These are phyloP conservation scores for Luffa aegyptiaca DNA, from an alignment of 306 rosid species.

Conservation along the genomic window DNA sequence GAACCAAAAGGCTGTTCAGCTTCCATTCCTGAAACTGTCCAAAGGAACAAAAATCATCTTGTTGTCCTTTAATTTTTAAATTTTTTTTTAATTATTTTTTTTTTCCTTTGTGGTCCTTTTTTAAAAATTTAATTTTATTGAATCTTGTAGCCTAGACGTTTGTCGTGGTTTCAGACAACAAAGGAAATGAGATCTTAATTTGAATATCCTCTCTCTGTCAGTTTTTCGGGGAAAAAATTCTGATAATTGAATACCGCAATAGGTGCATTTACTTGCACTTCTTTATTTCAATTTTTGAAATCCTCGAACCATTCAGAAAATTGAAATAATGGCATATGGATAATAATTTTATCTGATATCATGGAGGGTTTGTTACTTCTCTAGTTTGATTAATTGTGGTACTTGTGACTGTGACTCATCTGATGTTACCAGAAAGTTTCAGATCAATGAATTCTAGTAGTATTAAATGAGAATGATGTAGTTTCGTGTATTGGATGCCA, in stretches of 20 bases:
- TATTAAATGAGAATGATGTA: neutral
- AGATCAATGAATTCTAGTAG: neutral
- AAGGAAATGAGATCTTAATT: neutral
- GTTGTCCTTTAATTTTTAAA: neutral
- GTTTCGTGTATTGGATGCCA: neutral
- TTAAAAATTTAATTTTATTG: neutral
- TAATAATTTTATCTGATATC: neutral
- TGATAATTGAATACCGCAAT: neutral
- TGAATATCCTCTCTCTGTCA: neutral
- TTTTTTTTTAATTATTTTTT: no score
- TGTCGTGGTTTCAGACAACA: neutral
- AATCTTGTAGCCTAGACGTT: neutral
- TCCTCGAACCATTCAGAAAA: neutral
- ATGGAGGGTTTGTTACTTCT: neutral
- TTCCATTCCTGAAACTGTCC: neutral
- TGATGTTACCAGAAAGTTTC: neutral
- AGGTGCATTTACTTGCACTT: neutral
- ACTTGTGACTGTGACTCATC: neutral
- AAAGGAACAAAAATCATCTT: neutral
- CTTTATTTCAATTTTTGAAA: neutral
- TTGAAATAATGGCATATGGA: neutral
- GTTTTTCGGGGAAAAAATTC: neutral
- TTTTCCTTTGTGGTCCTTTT: no score
- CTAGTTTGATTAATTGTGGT: neutral
- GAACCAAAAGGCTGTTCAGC: neutral